Percentiles rank a stretch among this genome's conserved stretches.
These are phyloP conservation scores for Erythrobasidium yunnanense DNA, from an alignment of 768 basidiomycete species.

Conservation along the genomic window DNA sequence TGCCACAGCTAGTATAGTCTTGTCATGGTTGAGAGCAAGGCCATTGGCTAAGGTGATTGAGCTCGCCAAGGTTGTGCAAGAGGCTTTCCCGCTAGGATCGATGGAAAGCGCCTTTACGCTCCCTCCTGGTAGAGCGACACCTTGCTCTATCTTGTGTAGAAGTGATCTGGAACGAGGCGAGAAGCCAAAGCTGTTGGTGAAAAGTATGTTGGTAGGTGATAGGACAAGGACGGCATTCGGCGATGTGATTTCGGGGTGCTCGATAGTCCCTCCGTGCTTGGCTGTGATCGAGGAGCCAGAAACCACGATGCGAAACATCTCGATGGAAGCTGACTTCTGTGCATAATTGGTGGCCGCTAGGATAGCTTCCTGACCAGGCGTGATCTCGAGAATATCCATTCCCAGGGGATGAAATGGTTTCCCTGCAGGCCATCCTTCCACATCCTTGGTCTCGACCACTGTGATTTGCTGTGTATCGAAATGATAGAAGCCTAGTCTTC, in stretches of 20 bases:
- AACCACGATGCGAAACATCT: slow-evolving; percentile 3
- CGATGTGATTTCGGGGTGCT: slow-evolving; percentile 5
- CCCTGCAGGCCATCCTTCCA: slow-evolving; percentile 2
- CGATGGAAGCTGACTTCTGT: neutral
- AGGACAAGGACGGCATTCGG: slow-evolving; percentile 22
- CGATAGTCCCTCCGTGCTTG: neutral
- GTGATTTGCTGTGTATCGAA: neutral
- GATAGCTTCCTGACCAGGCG: neutral
- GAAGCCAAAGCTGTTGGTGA: slow-evolving; percentile 2
- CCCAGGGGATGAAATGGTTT: slow-evolving; percentile 16
- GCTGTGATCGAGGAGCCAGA: neutral
- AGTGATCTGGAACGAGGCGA: neutral
- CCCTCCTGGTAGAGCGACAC: slow-evolving; percentile 3
- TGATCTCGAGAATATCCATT: neutral
- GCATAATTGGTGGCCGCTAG: slow-evolving; percentile 1
- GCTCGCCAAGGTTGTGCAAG: neutral
- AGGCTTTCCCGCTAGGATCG: neutral
- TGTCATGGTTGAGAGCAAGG: slow-evolving; percentile 7
- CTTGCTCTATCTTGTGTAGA: slow-evolving; percentile 6
- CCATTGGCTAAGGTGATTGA: slow-evolving; percentile 14
- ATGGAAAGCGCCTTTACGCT: neutral
- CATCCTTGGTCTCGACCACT: neutral
- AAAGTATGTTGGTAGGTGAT: neutral
- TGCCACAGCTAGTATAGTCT: slow-evolving; percentile 10
- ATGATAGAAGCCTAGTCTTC: slow-evolving; percentile 9